Percentiles rank a stretch among this genome's conserved stretches.
Conservation (phyloP, 2,329 filamentous ascomycete species). For the Cylindrodendrum hubeiense region DNA sequence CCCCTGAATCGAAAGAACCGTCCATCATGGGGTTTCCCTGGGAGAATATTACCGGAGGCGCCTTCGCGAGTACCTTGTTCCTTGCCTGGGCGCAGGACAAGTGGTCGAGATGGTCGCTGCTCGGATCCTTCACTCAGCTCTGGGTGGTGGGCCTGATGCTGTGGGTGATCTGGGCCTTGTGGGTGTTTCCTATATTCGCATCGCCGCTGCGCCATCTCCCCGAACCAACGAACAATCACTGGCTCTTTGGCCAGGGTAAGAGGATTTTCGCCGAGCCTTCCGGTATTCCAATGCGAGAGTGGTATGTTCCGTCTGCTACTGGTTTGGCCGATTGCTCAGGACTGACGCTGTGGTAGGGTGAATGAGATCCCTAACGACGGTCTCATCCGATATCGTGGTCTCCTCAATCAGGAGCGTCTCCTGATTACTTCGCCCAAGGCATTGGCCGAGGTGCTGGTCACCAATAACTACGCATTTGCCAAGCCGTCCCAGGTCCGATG, state of each 20-base stretch:
- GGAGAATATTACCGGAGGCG: conserved; percentile 39
- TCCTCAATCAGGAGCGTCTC: conserved; percentile 74
- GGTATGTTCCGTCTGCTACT: conserved; percentile 51
- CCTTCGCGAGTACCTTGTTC: conserved; percentile 40
- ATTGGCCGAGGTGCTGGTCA: conserved; percentile 77
- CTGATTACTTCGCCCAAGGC: conserved; percentile 72
- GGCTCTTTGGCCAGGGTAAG: conserved; percentile 61
- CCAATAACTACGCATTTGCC: conserved; percentile 76
- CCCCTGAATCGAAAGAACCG: background rate
- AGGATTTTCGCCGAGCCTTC: conserved; percentile 55
- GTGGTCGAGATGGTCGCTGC: conserved; percentile 48
- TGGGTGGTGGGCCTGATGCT: conserved; percentile 52
- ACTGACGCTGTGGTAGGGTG: conserved; percentile 60
- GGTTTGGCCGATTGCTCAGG: background rate
- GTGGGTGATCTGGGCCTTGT: conserved; percentile 56
- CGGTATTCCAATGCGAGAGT: conserved; percentile 60
- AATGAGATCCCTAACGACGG: conserved; percentile 74
- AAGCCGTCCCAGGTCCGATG: conserved; percentile 70
- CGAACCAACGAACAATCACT: conserved; percentile 57
- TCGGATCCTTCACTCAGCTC: conserved; percentile 48
- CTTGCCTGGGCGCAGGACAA: conserved; percentile 33
- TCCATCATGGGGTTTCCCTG: conserved; percentile 39
- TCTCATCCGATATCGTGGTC: conserved; percentile 73
- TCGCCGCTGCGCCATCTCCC: conserved; percentile 64
- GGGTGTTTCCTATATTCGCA: conserved; percentile 63